Evolutionary conservation across 2,329 filamentous ascomycete genomes (phyloP), one percentile per base, ranked within the genome.

Genomic region (Phoma sp.): DNA sequence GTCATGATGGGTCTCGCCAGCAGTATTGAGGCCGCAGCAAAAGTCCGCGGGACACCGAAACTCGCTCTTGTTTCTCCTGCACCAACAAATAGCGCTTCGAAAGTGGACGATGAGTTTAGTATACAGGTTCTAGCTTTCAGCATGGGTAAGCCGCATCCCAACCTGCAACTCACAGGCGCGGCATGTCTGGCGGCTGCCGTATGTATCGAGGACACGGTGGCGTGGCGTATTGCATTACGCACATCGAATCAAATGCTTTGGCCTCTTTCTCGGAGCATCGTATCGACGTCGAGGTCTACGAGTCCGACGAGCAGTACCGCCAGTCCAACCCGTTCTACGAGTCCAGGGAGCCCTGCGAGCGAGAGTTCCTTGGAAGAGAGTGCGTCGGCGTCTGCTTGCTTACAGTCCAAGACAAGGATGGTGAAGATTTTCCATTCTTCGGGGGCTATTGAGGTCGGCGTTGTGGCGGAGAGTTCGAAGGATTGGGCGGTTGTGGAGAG

Each of bases 1-100:
- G 77, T 80, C 0, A 73, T 75, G 18, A 89, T 89, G 86, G 85
- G 85, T 0, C 74, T 89, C 33, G 78, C 79, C 4, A 63, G 68
- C 4, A 71, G 75, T 1, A 68, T 71, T 1, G 74, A 74, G 5
- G 60, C 61, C 17, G 70, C 69, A 10, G 63, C 56, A 1, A 76
- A 75, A 2, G 80, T 80, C 6, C 78, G 80, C 0, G 79, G 81
- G 0, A 85, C 83, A 5, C 86, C 87, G 2, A 88, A 89, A 67
- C 83, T 89, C 25, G 81, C 80, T 9, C 72, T 87, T 14, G 76
- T 85, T 2, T 80, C 79, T 0, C 50, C 68, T 21, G 34, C 58
- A 20, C 23, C 32, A n/a, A 7, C 45, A 42, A 30, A 43, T 6
- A 15, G 15, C n/a, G 12, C 9, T 5, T 10, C 29, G 17, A 21